Conservation (phyloP, 2,329 filamentous ascomycete species). For the Calonectria hongkongensis region DNA sequence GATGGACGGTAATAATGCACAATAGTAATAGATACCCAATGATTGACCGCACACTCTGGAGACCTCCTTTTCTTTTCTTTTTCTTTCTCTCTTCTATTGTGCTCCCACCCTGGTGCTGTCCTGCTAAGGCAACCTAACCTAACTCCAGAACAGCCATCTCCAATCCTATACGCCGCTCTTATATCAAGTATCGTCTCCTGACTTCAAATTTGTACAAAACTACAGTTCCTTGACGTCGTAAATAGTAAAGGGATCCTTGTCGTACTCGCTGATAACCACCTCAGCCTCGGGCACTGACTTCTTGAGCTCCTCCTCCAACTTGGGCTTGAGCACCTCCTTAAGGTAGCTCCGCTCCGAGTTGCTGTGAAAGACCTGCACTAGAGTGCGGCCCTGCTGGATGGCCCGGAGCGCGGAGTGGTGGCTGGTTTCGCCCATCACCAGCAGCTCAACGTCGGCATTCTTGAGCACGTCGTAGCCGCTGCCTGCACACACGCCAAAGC, state of each 20-base stretch:
- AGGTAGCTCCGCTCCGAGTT: constrained; percentile 94
- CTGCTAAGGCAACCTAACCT: constrained; percentile 6
- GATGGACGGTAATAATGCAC: constrained; percentile 42
- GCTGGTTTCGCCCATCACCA: constrained; percentile 94
- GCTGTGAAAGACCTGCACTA: constrained; percentile 92
- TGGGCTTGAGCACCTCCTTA: constrained; percentile 79
- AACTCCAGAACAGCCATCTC: constrained; percentile 31
- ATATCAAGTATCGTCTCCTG: not conserved
- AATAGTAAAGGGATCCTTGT: constrained; percentile 92
- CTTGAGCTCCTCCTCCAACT: constrained; percentile 76
- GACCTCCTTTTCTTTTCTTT: no score
- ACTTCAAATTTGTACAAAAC: constrained; percentile 25
- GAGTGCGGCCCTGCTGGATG: constrained; percentile 87
- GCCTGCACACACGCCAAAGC: constrained; percentile 91
- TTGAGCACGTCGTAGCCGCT: constrained; percentile 87
- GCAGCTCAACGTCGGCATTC: constrained; percentile 81
- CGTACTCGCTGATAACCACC: constrained; percentile 85
- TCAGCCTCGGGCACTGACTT: constrained; percentile 70
- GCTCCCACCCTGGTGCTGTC: not conserved
- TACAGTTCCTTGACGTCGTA: constrained; percentile 70
- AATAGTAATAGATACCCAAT: constrained; percentile 48
- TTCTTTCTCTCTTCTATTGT: not conserved
- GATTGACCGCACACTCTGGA: constrained; percentile 29
- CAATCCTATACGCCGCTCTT: not conserved
- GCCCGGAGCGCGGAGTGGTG: constrained; percentile 94